Evolutionary conservation across 805 yeast genomes (phyloP).

Genomic region (Sugiyamaella americana): DNA sequence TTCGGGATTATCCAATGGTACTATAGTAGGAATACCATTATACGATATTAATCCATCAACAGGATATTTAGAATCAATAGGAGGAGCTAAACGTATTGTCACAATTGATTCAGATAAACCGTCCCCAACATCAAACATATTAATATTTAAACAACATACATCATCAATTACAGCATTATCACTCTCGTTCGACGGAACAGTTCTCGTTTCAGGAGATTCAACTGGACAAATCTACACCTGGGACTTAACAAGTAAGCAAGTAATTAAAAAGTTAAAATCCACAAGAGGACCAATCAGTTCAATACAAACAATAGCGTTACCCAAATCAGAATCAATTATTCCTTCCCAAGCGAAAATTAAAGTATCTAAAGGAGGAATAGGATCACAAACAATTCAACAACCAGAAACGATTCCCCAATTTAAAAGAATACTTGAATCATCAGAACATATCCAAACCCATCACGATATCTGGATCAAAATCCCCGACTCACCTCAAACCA

Average conservation of each 20-base stretch:
- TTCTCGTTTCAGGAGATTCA: slow-evolving; percentile 65
- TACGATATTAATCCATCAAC: slow-evolving; percentile 34
- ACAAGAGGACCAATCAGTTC: slow-evolving; percentile 22
- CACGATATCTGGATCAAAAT: slow-evolving; percentile 22
- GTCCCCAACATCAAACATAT: slow-evolving; percentile 12
- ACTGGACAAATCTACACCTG: slow-evolving; percentile 61
- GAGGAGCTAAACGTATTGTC: slow-evolving; percentile 50
- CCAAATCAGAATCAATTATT: background rate
- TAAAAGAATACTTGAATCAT: slow-evolving; percentile 22
- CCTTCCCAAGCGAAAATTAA: slow-evolving; percentile 8
- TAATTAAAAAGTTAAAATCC: slow-evolving; percentile 25
- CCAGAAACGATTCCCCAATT: slow-evolving; percentile 23
- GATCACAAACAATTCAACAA: slow-evolving; percentile 1
- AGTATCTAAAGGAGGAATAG: slow-evolving; percentile 1
- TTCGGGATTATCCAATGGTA: slow-evolving; percentile 62
- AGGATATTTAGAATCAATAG: slow-evolving; percentile 48
- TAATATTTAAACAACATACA: slow-evolving; percentile 22
- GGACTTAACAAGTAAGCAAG: slow-evolving; percentile 45
- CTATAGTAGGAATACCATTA: slow-evolving; percentile 50
- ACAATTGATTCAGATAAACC: slow-evolving; percentile 29
- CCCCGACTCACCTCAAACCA: slow-evolving; percentile 1
- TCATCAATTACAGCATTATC: slow-evolving; percentile 46
- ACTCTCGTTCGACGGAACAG: slow-evolving; percentile 69
- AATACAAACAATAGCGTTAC: slow-evolving; percentile 14
- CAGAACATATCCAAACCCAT: slow-evolving; percentile 3